These are phyloP conservation scores for Powellomyces hirtus DNA, from an alignment of 192 early-diverging fungal species.

Conservation along the genomic window DNA sequence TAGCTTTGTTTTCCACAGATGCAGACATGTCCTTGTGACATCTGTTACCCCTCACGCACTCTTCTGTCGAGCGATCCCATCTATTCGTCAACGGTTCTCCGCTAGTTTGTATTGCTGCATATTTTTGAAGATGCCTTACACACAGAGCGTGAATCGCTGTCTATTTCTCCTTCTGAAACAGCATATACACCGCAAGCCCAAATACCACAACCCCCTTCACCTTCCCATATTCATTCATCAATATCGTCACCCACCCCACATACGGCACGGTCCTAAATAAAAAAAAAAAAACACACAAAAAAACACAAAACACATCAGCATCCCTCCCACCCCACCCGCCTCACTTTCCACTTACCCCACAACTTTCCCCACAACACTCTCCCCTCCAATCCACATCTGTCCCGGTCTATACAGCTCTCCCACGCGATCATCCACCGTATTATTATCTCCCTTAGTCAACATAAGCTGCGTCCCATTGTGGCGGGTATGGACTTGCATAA, in stretches of 20 bases:
- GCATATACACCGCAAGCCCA: constrained; percentile 39
- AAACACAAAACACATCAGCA: background rate
- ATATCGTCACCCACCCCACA: constrained; percentile 90
- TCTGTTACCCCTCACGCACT: too few relatives aligned
- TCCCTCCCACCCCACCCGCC: background rate
- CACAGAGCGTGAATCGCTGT: background rate
- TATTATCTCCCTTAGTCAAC: constrained; percentile 96
- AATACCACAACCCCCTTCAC: constrained; percentile 78
- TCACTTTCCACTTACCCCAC: constrained; percentile 47
- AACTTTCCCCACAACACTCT: constrained; percentile 86
- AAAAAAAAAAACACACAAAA: constrained; percentile 42
- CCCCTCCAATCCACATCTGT: constrained; percentile 86
- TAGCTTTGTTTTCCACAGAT: too few relatives aligned
- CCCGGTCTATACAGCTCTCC: constrained; percentile 29
- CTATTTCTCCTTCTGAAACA: background rate
- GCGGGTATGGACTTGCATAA: background rate
- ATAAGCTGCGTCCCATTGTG: constrained; percentile 75
- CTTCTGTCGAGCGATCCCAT: too few relatives aligned
- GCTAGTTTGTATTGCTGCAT: too few relatives aligned
- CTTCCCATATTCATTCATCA: constrained; percentile 93
- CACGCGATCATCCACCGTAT: constrained; percentile 29
- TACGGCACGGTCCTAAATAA: constrained; percentile 60
- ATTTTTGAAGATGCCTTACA: too few relatives aligned
- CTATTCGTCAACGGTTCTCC: too few relatives aligned
- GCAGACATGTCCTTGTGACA: too few relatives aligned